A percentile compares a stretch with the other conserved stretches of the same genome.
phyloP scores from a whole-genome alignment of 805 yeast genomes.

The Candida maesae region DNA sequence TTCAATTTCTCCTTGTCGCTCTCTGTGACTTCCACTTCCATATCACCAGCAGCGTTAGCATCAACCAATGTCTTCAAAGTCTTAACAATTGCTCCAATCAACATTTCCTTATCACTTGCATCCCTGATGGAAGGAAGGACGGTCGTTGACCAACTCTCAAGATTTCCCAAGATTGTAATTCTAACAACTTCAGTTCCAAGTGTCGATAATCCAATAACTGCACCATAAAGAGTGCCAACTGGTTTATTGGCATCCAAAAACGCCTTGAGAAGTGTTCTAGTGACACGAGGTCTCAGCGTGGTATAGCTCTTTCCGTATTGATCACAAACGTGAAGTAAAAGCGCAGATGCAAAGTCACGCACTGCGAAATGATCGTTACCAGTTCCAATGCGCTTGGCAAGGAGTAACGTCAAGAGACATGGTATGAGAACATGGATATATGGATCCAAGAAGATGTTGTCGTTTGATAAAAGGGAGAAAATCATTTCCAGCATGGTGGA shows the following conservation, averaged over 20 bases:
- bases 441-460: constrained; percentile 86
- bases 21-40: constrained; percentile 35
- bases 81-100: constrained; percentile 50
- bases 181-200: constrained; percentile 87
- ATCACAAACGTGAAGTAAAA: constrained; percentile 72
- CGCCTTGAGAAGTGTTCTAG: constrained; percentile 88
- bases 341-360: constrained; percentile 83
- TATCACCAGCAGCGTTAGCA: constrained; percentile 29
- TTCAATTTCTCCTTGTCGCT: constrained; percentile 40
- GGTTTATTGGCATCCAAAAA: constrained; percentile 82
- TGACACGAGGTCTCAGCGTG: constrained; percentile 87
- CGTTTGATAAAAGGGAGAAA: constrained; percentile 77
- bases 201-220: constrained; percentile 77
- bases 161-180: constrained; percentile 77
- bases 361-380: constrained; percentile 45
- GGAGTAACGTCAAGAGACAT: constrained; percentile 81
- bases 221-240: constrained; percentile 88
- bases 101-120: constrained; percentile 43
- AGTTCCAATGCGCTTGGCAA: constrained; percentile 83
- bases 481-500: constrained; percentile 87
- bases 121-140: constrained; percentile 40
- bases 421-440: constrained; percentile 97
- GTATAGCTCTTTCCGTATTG: constrained; percentile 83
- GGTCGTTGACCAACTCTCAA: constrained; percentile 71
- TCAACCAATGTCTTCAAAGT: constrained; percentile 45